Percentiles rank a stretch among this genome's conserved stretches.
Conservation (phyloP, 1,139 yeast species). For the Geotrichum bryndzae region DNA sequence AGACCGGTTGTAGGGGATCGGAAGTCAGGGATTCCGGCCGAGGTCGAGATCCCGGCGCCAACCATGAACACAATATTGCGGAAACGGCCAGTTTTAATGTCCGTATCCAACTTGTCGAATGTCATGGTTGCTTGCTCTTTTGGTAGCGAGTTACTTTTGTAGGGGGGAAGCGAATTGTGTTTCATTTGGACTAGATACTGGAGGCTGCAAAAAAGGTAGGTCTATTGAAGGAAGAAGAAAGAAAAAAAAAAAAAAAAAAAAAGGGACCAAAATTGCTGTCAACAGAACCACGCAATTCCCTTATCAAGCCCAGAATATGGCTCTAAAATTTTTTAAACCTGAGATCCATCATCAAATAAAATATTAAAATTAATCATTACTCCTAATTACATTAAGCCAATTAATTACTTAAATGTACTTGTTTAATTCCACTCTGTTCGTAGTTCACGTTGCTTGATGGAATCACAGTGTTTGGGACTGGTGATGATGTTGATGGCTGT, state of each 20-base stretch:
- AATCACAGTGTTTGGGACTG: neutral
- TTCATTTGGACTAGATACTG: neutral
- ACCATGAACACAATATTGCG: constrained; percentile 41
- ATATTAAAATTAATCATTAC: neutral
- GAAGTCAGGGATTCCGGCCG: constrained; percentile 93
- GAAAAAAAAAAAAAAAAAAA: neutral
- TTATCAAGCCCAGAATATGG: too few species aligned
- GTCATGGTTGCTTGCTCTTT: constrained; percentile 4
- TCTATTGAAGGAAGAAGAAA: neutral
- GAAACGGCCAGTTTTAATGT: constrained; percentile 26
- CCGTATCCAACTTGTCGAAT: constrained; percentile 27
- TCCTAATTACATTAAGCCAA: constrained; percentile 9
- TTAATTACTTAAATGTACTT: neutral
- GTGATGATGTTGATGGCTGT: neutral
- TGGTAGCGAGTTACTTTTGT: neutral
- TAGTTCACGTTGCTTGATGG: neutral
- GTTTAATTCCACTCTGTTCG: neutral
- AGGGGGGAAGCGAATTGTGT: neutral
- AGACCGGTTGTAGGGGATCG: constrained; percentile 88
- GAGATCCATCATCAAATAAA: neutral
- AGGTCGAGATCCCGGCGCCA: constrained; percentile 92
- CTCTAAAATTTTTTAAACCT: too few species aligned
- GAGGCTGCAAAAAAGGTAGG: neutral
- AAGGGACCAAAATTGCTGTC: too few species aligned
- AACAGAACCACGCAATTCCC: too few species aligned